Conservation (phyloP, 306 rosid genomes). For the Abrus pulchellus region DNA sequence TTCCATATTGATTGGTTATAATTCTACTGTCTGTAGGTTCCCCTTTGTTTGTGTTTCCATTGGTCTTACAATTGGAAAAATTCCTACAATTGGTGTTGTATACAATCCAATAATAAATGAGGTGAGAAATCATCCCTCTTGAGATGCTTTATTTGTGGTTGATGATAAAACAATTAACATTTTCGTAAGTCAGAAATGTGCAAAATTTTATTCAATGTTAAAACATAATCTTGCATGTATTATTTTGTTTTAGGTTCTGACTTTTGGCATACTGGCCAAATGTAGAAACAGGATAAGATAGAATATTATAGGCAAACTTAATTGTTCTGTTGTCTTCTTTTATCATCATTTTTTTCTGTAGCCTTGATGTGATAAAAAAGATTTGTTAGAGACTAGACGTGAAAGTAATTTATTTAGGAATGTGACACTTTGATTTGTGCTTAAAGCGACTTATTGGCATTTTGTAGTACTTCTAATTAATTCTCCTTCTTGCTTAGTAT, state of each 20-base stretch:
- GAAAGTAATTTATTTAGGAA: slow-evolving; percentile 24
- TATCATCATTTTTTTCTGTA: slow-evolving; percentile 12
- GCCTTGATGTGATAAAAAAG: slow-evolving; percentile 5
- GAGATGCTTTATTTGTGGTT: slow-evolving; percentile 27
- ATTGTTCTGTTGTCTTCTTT: neutral
- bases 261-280: neutral
- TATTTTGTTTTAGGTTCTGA: neutral
- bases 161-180: neutral
- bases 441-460: slow-evolving; percentile 35
- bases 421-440: slow-evolving; percentile 21
- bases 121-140: slow-evolving; percentile 62
- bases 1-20: slow-evolving; percentile 37
- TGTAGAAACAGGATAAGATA: slow-evolving; percentile 25
- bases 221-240: neutral
- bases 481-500: slow-evolving; percentile 34
- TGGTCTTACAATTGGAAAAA: slow-evolving; percentile 89
- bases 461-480: neutral
- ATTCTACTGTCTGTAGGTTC: slow-evolving; percentile 62
- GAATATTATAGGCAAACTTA: slow-evolving; percentile 2
- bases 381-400: slow-evolving; percentile 20
- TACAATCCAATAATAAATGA: slow-evolving; percentile 93
- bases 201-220: neutral
- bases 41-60: slow-evolving; percentile 97
- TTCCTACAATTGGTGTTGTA: slow-evolving; percentile 90
- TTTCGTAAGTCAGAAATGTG: slow-evolving; percentile 24